Evolutionary conservation across 2,329 filamentous ascomycete genomes (phyloP).

Genomic region (Talaromyces sp.): DNA sequence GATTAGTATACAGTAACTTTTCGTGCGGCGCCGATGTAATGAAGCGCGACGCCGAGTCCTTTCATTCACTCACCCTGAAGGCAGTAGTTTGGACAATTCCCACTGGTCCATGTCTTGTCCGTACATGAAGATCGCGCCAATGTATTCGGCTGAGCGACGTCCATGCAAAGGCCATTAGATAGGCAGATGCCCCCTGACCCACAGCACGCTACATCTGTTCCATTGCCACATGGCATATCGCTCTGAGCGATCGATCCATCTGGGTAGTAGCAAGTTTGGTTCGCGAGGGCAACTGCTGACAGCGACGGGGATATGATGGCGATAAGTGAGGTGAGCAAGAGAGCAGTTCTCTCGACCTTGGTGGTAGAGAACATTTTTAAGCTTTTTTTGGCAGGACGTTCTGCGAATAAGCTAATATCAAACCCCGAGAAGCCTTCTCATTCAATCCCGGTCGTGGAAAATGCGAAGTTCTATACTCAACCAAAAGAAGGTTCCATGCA

Average conservation of each 20-base stretch:
- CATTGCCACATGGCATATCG: slow-evolving; percentile 28
- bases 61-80: not conserved
- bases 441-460: not conserved
- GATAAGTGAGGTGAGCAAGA: slow-evolving; percentile 1
- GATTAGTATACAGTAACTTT: not conserved
- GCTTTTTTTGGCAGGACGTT: not conserved
- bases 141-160: slow-evolving; percentile 23
- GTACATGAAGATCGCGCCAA: slow-evolving; percentile 31
- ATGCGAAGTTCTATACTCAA: not conserved
- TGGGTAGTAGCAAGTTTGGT: slow-evolving; percentile 29
- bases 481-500: not conserved
- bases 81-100: slow-evolving; percentile 18
- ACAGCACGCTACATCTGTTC: slow-evolving; percentile 28
- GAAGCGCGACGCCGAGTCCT: not conserved
- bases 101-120: slow-evolving; percentile 26
- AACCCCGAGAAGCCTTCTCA: not conserved
- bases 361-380: not conserved
- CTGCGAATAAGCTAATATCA: not conserved
- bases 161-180: slow-evolving; percentile 31
- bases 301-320: slow-evolving; percentile 3
- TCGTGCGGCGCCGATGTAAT: not conserved
- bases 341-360: not conserved
- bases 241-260: slow-evolving; percentile 20
- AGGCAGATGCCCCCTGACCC: slow-evolving; percentile 26
- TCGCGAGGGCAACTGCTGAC: not conserved